Conservation (phyloP, 371 early-diverging fungal genomes). For the Actinomucor elegans region DNA sequence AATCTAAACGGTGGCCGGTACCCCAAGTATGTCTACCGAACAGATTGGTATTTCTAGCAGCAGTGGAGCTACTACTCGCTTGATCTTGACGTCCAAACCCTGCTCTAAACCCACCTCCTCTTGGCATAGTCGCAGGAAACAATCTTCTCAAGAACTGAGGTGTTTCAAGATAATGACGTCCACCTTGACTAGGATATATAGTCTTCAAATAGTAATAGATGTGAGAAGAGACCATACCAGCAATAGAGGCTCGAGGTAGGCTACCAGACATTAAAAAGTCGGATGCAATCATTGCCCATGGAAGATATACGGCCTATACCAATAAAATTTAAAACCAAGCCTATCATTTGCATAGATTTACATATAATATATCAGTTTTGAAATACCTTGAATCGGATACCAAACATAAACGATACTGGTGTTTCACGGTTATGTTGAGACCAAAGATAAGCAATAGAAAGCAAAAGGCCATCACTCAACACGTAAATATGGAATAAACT, state of each 20-base stretch:
- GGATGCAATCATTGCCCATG: conserved; percentile 67
- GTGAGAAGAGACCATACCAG: conserved; percentile 57
- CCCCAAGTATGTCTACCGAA: conserved; percentile 51
- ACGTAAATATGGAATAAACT: conserved; percentile 22
- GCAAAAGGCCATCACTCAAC: conserved; percentile 52
- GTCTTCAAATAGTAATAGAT: conserved; percentile 55
- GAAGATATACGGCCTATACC: conserved; percentile 60
- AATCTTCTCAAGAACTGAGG: conserved; percentile 48
- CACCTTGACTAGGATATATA: conserved; percentile 59
- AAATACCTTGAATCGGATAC: conserved; percentile 75
- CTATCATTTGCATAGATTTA: too few relatives aligned
- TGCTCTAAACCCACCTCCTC: conserved; percentile 8
- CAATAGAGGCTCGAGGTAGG: conserved; percentile 38
- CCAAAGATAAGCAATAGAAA: conserved; percentile 80
- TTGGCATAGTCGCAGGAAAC: conserved; percentile 34
- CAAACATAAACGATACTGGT: conserved; percentile 80
- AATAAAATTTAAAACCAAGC: not conserved
- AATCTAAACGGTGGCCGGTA: conserved; percentile 44
- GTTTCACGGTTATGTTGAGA: conserved; percentile 63
- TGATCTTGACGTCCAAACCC: conserved; percentile 12
- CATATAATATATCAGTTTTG: too few relatives aligned
- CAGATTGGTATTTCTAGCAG: not conserved
- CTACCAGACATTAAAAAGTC: conserved; percentile 45
- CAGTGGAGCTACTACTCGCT: not conserved
- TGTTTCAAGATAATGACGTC: conserved; percentile 53